These are phyloP conservation scores for Plectranthus barbatus DNA, from an alignment of 257 asterid genomes.

Conservation along the genomic window DNA sequence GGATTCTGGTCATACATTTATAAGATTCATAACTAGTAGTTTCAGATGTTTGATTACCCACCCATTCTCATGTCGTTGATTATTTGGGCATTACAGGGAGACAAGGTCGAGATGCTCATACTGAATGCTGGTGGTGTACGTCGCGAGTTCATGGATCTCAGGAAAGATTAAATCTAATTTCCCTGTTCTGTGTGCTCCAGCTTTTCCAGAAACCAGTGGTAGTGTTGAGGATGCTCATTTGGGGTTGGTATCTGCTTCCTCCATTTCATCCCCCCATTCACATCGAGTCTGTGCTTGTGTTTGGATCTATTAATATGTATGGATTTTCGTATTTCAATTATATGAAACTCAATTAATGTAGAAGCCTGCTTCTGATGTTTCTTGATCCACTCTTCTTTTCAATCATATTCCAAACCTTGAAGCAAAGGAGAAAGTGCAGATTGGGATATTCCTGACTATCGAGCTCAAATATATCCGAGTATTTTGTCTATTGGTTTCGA, in stretches of 20 bases:
- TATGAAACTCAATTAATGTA: neutral
- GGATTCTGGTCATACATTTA: neutral
- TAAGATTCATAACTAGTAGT: neutral
- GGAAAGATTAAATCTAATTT: conserved; percentile 42
- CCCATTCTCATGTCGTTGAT: neutral
- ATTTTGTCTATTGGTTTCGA: no score
- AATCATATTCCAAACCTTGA: no score
- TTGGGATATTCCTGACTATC: no score
- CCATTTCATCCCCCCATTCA: neutral
- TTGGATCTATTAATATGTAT: no score
- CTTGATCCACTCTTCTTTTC: neutral
- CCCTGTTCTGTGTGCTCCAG: conserved; percentile 2
- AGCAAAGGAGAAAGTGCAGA: no score
- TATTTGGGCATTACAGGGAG: conserved; percentile 41
- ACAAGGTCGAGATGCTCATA: conserved; percentile 60
- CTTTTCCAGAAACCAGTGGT: neutral
- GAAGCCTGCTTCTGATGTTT: neutral
- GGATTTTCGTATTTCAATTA: neutral
- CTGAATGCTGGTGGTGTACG: conserved; percentile 54
- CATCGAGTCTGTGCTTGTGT: neutral
- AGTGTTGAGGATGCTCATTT: neutral
- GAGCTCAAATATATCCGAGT: no score
- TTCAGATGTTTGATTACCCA: neutral
- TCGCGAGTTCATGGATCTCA: conserved; percentile 61
- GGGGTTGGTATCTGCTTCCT: neutral